These are phyloP conservation scores for Ilex paraguariensis DNA, from an alignment of 305 asterid species.

Conservation along the genomic window DNA sequence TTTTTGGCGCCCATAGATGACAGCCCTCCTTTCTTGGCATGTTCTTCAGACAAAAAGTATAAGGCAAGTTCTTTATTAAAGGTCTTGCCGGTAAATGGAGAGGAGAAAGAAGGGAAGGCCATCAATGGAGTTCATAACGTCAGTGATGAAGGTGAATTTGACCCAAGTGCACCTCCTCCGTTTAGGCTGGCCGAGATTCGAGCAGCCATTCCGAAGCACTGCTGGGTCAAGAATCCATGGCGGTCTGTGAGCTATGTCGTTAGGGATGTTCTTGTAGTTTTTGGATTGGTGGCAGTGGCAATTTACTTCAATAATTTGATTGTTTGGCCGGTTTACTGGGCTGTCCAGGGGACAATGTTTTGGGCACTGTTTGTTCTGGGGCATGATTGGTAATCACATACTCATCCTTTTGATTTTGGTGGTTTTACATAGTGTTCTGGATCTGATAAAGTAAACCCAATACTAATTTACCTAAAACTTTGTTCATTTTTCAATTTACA, in stretches of 20 bases:
- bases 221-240: conserved; percentile 83
- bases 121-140: background rate
- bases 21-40: too few species aligned
- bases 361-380: conserved; percentile 97
- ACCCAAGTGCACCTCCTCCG: conserved; percentile 70
- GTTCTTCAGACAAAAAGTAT: too few species aligned
- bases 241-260: conserved; percentile 60
- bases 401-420: too few species aligned
- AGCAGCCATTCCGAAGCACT: conserved; percentile 83
- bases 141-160: conserved; percentile 34
- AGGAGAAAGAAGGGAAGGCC: background rate
- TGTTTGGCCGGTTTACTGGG: conserved; percentile 81
- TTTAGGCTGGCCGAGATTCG: conserved; percentile 61
- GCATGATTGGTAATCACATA: conserved; percentile 64
- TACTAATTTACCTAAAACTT: background rate
- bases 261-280: conserved; percentile 53
- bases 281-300: conserved; percentile 49
- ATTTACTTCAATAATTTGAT: conserved; percentile 49
- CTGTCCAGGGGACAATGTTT: conserved; percentile 84
- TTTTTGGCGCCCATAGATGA: too few species aligned
- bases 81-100: background rate
- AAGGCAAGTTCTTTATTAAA: too few species aligned
- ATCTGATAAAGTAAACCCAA: too few species aligned
- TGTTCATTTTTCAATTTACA: conserved; percentile 25
- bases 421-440: too few species aligned